A percentile compares a stretch with the other conserved stretches of the same genome.
Evolutionary conservation across 495 filamentous ascomycete genomes (phyloP).

Genomic region (Aspergillus homomorphus): DNA sequence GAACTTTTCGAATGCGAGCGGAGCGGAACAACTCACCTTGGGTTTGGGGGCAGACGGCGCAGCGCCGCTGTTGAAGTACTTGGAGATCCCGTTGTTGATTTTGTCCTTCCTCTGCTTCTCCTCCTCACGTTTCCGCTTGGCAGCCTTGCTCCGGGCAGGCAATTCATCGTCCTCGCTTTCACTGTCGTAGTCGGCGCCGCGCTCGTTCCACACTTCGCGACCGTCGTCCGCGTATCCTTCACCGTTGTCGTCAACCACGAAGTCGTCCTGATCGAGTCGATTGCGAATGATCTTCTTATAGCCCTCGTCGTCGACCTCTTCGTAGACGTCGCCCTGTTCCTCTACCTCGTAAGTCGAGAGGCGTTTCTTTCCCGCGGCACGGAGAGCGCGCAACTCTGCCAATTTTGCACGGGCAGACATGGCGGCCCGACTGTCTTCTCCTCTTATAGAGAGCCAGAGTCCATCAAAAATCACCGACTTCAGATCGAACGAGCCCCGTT

Average conservation of each 20-base stretch:
- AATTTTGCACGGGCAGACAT: slow-evolving; percentile 50
- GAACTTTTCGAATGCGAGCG: neutral
- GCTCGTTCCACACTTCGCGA: slow-evolving; percentile 91
- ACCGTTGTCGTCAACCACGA: slow-evolving; percentile 93
- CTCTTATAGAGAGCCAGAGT: slow-evolving; percentile 4
- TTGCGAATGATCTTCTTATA: slow-evolving; percentile 94
- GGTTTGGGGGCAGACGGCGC: slow-evolving; percentile 65
- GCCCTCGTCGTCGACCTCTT: slow-evolving; percentile 93
- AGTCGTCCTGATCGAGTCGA: slow-evolving; percentile 90
- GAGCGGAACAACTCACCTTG: slow-evolving; percentile 55
- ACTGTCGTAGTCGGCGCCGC: slow-evolving; percentile 51
- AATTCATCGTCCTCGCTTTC: slow-evolving; percentile 70
- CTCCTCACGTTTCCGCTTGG: slow-evolving; percentile 87
- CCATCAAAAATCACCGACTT: slow-evolving; percentile 11
- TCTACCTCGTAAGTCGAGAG: slow-evolving; percentile 85
- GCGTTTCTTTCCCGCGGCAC: slow-evolving; percentile 84
- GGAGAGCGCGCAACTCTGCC: slow-evolving; percentile 80
- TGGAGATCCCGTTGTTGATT: slow-evolving; percentile 85
- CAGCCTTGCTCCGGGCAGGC: slow-evolving; percentile 62
- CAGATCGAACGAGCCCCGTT: slow-evolving; percentile 5
- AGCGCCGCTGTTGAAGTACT: slow-evolving; percentile 82
- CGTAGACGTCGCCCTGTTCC: slow-evolving; percentile 82
- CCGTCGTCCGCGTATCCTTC: slow-evolving; percentile 95
- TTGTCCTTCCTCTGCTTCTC: slow-evolving; percentile 81
- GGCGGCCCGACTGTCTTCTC: slow-evolving; percentile 10